Conservation (phyloP, 2,329 filamentous ascomycete species). For the Fusarium sp. region DNA sequence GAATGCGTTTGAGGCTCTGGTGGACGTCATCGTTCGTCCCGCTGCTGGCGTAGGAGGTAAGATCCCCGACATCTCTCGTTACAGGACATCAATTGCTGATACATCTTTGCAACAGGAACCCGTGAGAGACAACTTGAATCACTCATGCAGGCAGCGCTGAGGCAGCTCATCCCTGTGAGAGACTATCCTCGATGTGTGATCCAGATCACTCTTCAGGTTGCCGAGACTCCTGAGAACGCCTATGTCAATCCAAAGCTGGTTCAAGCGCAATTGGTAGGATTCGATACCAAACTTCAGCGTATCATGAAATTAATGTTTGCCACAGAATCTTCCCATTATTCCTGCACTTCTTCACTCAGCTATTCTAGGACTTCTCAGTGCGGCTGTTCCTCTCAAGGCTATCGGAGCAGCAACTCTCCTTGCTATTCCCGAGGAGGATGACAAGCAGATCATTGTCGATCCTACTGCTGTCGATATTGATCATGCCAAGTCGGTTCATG, state of each 20-base stretch:
- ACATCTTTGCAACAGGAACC: constrained; percentile 61
- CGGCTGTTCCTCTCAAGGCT: constrained; percentile 81
- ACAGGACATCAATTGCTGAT: constrained; percentile 20
- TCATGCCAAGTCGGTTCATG: constrained; percentile 77
- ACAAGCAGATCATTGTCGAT: constrained; percentile 61
- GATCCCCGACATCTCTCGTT: constrained; percentile 37
- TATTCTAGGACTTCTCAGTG: constrained; percentile 81
- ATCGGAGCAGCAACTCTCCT: constrained; percentile 75
- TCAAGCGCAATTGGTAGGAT: constrained; percentile 69
- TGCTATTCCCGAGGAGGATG: constrained; percentile 62
- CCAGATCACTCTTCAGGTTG: constrained; percentile 83
- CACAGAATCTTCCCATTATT: constrained; percentile 79
- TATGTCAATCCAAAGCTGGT: constrained; percentile 69
- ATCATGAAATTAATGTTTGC: constrained; percentile 26
- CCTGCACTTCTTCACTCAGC: constrained; percentile 85
- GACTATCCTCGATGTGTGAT: constrained; percentile 81
- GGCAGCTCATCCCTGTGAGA: constrained; percentile 78
- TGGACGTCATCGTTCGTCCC: constrained; percentile 91
- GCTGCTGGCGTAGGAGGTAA: constrained; percentile 83
- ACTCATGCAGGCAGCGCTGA: constrained; percentile 76
- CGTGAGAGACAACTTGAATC: constrained; percentile 85
- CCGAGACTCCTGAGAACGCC: constrained; percentile 74
- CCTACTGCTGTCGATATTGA: constrained; percentile 73
- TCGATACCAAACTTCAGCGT: neutral
- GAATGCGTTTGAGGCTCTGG: constrained; percentile 86